phyloP scores from a whole-genome alignment of 352 stramenopile species.

The Phytopythium vexans region DNA sequence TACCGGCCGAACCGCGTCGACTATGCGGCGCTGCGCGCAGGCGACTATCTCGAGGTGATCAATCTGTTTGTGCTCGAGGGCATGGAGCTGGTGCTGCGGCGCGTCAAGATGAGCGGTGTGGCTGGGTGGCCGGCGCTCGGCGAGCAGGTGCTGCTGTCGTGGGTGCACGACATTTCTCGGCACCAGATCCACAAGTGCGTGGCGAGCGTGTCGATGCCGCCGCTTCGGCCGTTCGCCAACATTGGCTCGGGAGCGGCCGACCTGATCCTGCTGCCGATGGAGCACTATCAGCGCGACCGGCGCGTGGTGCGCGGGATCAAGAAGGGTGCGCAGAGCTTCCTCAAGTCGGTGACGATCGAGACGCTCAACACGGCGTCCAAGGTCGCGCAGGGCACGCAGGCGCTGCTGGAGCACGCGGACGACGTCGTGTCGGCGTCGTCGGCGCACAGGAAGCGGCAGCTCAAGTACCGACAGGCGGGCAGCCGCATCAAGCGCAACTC shows the following conservation, averaged over 20 bases:
- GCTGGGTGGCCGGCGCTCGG: conserved; percentile 70
- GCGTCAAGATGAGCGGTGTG: conserved; percentile 80
- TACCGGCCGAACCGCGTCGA: conserved; percentile 87
- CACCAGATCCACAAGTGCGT: conserved; percentile 89
- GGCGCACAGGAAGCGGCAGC: conserved; percentile 56
- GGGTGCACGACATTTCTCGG: conserved; percentile 86
- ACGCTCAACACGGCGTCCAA: conserved; percentile 84
- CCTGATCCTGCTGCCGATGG: conserved; percentile 82
- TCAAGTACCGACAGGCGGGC: conserved; percentile 75
- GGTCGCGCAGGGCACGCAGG: conserved; percentile 79
- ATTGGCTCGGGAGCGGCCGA: conserved; percentile 83
- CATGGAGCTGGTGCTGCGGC: conserved; percentile 85
- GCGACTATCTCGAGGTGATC: conserved; percentile 88
- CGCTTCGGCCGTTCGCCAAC: conserved; percentile 82
- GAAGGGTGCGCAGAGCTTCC: conserved; percentile 84
- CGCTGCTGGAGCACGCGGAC: conserved; percentile 77
- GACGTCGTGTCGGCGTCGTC: conserved; percentile 75
- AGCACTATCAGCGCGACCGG: conserved; percentile 82
- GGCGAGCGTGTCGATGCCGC: conserved; percentile 84
- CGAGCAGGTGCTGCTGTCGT: conserved; percentile 80
- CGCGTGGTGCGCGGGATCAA: conserved; percentile 81
- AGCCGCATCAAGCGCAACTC: conserved; percentile 82
- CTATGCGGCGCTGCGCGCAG: conserved; percentile 73
- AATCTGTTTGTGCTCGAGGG: conserved; percentile 87
- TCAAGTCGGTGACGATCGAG: conserved; percentile 87